Base-by-base conservation (phyloP, 2,329 filamentous ascomycete genomes). In the Amauroascus verrucosus region DNA sequence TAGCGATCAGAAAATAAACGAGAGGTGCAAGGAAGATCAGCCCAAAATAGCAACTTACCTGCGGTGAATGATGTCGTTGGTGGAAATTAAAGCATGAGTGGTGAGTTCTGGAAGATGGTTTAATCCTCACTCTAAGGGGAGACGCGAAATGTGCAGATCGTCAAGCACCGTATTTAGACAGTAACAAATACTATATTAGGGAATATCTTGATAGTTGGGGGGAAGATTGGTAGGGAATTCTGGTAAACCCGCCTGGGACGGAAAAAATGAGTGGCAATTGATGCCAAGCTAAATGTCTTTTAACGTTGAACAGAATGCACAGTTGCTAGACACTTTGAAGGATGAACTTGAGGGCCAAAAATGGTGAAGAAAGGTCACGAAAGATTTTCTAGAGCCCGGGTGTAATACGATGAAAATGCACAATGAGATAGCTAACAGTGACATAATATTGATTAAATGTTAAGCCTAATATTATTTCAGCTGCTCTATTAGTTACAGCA, bases 201-300 rank as follows among this genome's bases (percentile, higher is more conserved):
- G 9, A 30, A 9, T 30, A 30, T 13, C n/a, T 22, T 41, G 18
- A 41, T 9, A 45, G 43, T 13, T 46, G 43, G 18, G 22, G 11
- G 43, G 16, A n/a, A 11, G 43, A 11, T 46, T 46, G 20, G 26
- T 26, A 46, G n/a, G 13, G 14, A 16, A 20, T 32, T 46, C 22
- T 24, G 11, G 4, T 30, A 7, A 22, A 16, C 28, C 14, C 18
- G 43, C 43, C 13, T 43, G 6, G 24, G 22, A 9, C 11, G 33
- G 22, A 51, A 51, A 51, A 37, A 35, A 16, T 43, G 32, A 46
- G 53, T 55, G 53, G 53, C 48, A 43, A 55, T 54, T 54, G 35
- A 40, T 44, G 53, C 53, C 53, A 55, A 55, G 53, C 48, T 20
- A 16, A 40, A 20, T 44, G 49, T n/a, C 40, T 37, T 28, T 13